phyloP scores from a whole-genome alignment of 164 flowering plant species.

The Aristolochia californica region DNA sequence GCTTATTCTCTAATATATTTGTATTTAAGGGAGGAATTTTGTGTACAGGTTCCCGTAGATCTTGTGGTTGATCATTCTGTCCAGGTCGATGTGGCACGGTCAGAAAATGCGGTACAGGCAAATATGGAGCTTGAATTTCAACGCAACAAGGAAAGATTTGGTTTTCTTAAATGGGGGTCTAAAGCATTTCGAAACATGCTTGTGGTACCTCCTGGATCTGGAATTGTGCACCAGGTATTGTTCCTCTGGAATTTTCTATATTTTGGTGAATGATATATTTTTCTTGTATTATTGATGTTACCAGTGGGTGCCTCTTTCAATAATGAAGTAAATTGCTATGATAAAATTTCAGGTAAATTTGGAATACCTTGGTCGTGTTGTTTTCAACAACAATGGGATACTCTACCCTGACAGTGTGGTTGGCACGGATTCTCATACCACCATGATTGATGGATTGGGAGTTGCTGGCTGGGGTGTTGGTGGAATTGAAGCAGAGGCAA shows the following conservation, averaged over 20 bases:
- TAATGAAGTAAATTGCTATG: neutral
- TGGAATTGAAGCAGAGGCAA: conserved; percentile 92
- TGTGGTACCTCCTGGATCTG: conserved; percentile 91
- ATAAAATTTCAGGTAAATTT: conserved; percentile 62
- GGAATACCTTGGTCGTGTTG: conserved; percentile 91
- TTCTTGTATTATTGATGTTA: neutral
- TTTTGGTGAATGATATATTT: neutral
- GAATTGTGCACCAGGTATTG: conserved; percentile 81
- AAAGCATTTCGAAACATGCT: conserved; percentile 76
- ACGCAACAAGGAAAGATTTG: conserved; percentile 74
- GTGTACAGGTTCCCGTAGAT: conserved; percentile 81
- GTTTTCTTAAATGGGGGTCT: conserved; percentile 87
- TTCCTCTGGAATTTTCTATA: neutral
- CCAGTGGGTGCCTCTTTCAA: neutral
- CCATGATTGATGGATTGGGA: conserved; percentile 85
- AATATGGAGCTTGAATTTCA: conserved; percentile 75
- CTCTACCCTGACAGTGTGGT: conserved; percentile 94
- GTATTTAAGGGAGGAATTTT: neutral
- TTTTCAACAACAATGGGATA: conserved; percentile 70
- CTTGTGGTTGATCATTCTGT: conserved; percentile 92
- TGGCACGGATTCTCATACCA: conserved; percentile 92
- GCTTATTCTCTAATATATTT: too few relatives aligned
- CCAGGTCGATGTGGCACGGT: conserved; percentile 72
- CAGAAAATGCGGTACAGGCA: conserved; percentile 71
- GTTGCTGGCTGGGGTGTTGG: conserved; percentile 99